phyloP scores from a whole-genome alignment of 1,139 yeast genomes.

The Entelexis sorbosivorans region DNA sequence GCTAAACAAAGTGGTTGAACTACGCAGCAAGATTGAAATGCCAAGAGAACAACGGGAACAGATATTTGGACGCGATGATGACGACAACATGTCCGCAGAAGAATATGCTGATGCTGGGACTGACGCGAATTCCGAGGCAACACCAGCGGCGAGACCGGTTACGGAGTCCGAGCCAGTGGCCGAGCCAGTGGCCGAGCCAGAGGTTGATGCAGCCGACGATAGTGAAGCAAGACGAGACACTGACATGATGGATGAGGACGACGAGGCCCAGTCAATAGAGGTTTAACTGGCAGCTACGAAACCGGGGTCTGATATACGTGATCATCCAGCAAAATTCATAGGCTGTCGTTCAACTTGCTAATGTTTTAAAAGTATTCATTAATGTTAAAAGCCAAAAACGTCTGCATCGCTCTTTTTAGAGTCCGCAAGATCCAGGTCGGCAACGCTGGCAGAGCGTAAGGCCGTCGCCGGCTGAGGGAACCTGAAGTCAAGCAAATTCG shows the following conservation, averaged over 20 bases:
- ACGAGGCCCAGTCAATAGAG: not conserved
- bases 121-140: not conserved
- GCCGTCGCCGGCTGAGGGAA: slow-evolving; percentile 14
- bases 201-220: not conserved
- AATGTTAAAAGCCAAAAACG: not conserved
- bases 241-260: not conserved
- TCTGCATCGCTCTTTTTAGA: not conserved
- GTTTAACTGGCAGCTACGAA: too few species aligned
- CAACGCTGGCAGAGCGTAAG: slow-evolving; percentile 9
- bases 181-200: too few species aligned
- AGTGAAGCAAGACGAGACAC: not conserved
- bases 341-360: not conserved
- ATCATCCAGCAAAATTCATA: not conserved
- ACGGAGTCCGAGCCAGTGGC: too few species aligned
- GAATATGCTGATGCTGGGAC: not conserved
- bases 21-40: slow-evolving; percentile 10
- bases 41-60: slow-evolving; percentile 22
- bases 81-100: not conserved
- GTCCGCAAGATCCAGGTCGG: not conserved
- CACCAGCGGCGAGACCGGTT: not conserved
- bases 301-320: too few species aligned
- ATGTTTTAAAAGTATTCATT: not conserved
- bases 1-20: not conserved
- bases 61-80: slow-evolving; percentile 6
- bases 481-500: slow-evolving; percentile 8